Base-by-base conservation (phyloP, 495 filamentous ascomycete species). In the Trichoderma gamsii region DNA sequence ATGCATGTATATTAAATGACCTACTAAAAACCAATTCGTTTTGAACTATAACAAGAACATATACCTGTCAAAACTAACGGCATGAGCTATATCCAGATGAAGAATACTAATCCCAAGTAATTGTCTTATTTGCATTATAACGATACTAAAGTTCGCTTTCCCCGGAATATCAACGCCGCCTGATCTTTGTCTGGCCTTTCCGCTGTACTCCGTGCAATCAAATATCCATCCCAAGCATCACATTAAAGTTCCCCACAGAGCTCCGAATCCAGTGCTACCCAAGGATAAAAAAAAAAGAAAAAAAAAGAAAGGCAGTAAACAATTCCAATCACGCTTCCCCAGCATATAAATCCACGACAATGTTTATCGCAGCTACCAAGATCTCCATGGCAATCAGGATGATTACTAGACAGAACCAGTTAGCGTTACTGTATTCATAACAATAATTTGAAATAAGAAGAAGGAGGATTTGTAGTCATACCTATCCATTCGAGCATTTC, bases 401-500 rank as follows among this genome's bases (percentile, higher is more conserved):
- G 69, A 99, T 98, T 49, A 99, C 93, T 90, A 52, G 41, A 67
- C n/a, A 63, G n/a, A 61, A 7, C 2, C 41, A n/a, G 65, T 66
- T 29, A 66, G 65, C 11, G 29, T 25, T 9, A 12, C 6, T 27
- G 5, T 2, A 9, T 0, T 5, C 21, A 18, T 32, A 18, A 12
- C 23, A 32, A 61, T 4, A 2, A 56, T 23, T 43, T 41, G 63
- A 72, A 65, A 15, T 16, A 27, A 68, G 56, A 52, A 56, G n/a
- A 67, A 56, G 35, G 43, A 1, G 32, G 9, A 35, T 35, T 38
- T 9, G 5, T 9, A 7, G 35, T 38, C 88, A 71, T 79, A 94
- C 90, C 91, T 76, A 97, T 97, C 93, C 93, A 97, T 78, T 97
- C 93, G 41, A 97, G 76, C 77, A 91, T 94, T 79, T 97, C 93